Evolutionary conservation across 1,284 basidiomycete genomes (phyloP).

Genomic region (Cystobasidium pallidum): DNA sequence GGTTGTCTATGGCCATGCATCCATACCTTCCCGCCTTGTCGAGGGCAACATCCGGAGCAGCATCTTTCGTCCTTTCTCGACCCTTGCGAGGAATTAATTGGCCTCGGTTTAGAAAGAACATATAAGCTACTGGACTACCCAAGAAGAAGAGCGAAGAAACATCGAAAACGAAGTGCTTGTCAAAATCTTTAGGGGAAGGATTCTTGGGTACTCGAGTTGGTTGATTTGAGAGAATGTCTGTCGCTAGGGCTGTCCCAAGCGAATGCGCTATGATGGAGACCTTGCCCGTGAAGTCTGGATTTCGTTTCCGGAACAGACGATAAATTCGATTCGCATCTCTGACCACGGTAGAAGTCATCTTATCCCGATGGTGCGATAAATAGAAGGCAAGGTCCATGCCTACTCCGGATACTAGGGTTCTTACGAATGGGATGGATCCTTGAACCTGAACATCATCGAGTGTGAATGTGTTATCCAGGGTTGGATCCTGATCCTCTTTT

Average conservation of each 20-base stretch:
- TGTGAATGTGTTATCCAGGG: slow-evolving; percentile 50
- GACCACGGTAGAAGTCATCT: slow-evolving; percentile 54
- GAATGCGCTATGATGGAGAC: slow-evolving; percentile 55
- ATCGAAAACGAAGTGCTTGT: slow-evolving; percentile 50
- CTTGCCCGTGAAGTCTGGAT: slow-evolving; percentile 54
- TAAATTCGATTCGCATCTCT: slow-evolving; percentile 55
- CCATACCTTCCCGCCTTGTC: slow-evolving; percentile 52
- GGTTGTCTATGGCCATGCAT: slow-evolving; percentile 49
- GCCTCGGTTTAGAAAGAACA: slow-evolving; percentile 54
- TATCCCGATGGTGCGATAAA: slow-evolving; percentile 52
- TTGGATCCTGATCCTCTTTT: slow-evolving; percentile 44
- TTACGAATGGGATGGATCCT: slow-evolving; percentile 53
- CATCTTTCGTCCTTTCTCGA: slow-evolving; percentile 49
- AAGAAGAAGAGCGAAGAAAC: slow-evolving; percentile 54
- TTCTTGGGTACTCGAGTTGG: slow-evolving; percentile 51
- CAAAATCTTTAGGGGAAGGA: slow-evolving; percentile 32
- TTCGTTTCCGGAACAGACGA: slow-evolving; percentile 54
- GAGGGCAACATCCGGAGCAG: slow-evolving; percentile 50
- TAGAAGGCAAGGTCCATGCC: slow-evolving; percentile 56
- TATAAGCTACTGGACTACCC: slow-evolving; percentile 52
- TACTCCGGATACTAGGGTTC: slow-evolving; percentile 54
- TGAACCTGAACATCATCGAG: slow-evolving; percentile 51
- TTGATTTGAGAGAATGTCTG: slow-evolving; percentile 54
- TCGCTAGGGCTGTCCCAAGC: slow-evolving; percentile 51
- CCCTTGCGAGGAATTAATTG: slow-evolving; percentile 55